Percentiles rank a stretch among this genome's conserved stretches.
Conservation (phyloP, 2,329 filamentous ascomycete genomes). For the Penicillium thymicola region DNA sequence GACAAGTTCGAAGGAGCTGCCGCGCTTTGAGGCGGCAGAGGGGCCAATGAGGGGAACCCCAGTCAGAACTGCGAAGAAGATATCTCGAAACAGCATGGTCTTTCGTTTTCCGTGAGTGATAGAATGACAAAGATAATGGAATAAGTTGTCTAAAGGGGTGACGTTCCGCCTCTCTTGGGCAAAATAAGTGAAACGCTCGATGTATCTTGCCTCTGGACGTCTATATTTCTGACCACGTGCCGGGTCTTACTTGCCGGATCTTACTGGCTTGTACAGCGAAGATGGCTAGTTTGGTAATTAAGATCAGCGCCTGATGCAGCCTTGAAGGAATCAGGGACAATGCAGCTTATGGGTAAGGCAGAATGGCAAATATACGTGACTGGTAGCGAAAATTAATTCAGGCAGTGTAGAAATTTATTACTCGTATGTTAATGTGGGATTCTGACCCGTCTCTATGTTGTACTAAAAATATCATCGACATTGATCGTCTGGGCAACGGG, state of each 20-base stretch:
- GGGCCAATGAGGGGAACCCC: not conserved
- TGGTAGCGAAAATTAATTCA: not conserved
- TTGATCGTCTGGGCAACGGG: not conserved
- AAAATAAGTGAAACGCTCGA: not conserved
- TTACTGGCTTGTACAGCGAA: not conserved
- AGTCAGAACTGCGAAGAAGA: not conserved
- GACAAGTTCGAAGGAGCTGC: not conserved
- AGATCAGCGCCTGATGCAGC: not conserved
- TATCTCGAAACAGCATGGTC: not conserved
- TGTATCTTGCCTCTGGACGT: not conserved
- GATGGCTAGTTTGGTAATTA: not conserved
- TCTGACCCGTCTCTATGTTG: not conserved
- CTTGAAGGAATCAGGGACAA: not conserved
- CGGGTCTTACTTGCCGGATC: not conserved
- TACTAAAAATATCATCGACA: not conserved
- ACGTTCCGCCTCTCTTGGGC: no score
- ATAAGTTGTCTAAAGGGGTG: no score
- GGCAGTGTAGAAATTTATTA: not conserved
- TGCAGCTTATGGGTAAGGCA: not conserved
- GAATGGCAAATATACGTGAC: not conserved
- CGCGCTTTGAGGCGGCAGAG: not conserved
- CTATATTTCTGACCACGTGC: not conserved
- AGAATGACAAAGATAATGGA: not conserved
- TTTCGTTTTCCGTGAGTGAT: not conserved
- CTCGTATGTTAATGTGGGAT: not conserved